phyloP scores from a whole-genome alignment of 768 basidiomycete genomes.

The Collybia sp. region DNA sequence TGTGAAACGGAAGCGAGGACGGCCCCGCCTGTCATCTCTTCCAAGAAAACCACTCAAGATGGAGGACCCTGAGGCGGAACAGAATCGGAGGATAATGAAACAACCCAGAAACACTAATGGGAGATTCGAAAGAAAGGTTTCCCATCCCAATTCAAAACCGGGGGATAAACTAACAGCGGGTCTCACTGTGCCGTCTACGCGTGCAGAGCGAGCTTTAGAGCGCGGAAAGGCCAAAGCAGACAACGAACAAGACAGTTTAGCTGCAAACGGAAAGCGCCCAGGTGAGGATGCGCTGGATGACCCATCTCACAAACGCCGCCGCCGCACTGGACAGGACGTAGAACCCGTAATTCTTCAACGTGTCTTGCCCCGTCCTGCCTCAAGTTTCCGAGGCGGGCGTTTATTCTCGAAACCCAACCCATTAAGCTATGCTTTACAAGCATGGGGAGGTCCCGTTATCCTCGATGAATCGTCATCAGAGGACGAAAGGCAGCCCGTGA shows the following conservation, averaged over 20 bases:
- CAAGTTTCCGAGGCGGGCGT: slow-evolving; percentile 38
- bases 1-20: slow-evolving; percentile 35
- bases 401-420: slow-evolving; percentile 59
- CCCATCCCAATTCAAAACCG: slow-evolving; percentile 16
- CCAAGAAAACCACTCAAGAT: slow-evolving; percentile 6
- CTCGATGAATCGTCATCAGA: slow-evolving; percentile 41
- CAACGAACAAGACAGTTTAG: slow-evolving; percentile 14
- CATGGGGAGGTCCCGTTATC: slow-evolving; percentile 46
- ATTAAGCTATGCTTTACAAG: slow-evolving; percentile 51
- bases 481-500: slow-evolving; percentile 51
- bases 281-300: slow-evolving; percentile 26
- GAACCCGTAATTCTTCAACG: slow-evolving; percentile 22
- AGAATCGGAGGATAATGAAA: slow-evolving; percentile 21
- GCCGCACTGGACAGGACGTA: slow-evolving; percentile 14
- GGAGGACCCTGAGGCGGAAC: slow-evolving; percentile 9
- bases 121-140: slow-evolving; percentile 60
- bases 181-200: slow-evolving; percentile 17
- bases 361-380: slow-evolving; percentile 34
- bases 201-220: slow-evolving; percentile 35
- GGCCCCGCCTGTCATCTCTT: slow-evolving; percentile 23
- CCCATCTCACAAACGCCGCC: slow-evolving; percentile 24
- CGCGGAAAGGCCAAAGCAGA: slow-evolving; percentile 29
- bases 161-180: not conserved
- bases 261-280: slow-evolving; percentile 1
- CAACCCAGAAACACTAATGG: slow-evolving; percentile 66